These are phyloP conservation scores for Hypoxylon sp. DNA, from an alignment of 2,329 filamentous ascomycete genomes.

Conservation along the genomic window DNA sequence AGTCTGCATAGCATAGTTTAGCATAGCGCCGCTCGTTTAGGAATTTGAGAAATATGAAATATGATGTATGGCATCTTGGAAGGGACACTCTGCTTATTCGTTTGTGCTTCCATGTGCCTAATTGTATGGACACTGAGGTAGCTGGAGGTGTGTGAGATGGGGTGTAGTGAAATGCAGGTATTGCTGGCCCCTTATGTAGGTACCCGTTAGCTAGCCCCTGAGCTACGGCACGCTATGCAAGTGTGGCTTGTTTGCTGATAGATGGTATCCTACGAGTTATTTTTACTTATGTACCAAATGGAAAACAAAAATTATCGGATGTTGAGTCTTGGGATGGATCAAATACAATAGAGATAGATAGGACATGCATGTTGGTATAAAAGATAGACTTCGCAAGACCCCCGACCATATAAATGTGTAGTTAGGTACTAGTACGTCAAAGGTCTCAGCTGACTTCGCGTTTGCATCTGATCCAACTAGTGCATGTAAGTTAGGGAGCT, in stretches of 20 bases:
- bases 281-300: too few species aligned
- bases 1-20: constrained; percentile 18
- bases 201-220: constrained; percentile 12
- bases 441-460: neutral
- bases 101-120: neutral
- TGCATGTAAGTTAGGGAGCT: neutral
- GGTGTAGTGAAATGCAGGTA: neutral
- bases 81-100: neutral
- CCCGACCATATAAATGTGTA: too few species aligned
- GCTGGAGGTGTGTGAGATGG: neutral
- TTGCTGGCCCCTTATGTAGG: constrained; percentile 16
- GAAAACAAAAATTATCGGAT: too few species aligned
- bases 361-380: too few species aligned
- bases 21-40: constrained; percentile 31
- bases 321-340: too few species aligned
- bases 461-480: neutral
- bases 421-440: too few species aligned
- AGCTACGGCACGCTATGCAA: neutral
- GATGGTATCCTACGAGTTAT: too few species aligned
- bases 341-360: too few species aligned
- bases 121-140: neutral
- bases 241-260: neutral
- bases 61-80: constrained; percentile 3
- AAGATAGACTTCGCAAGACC: neutral
- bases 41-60: constrained; percentile 14